A percentile compares a stretch with the other conserved stretches of the same genome.
These are phyloP conservation scores for Colletotrichum costaricense DNA, from an alignment of 2,329 filamentous ascomycete species.

Conservation along the genomic window DNA sequence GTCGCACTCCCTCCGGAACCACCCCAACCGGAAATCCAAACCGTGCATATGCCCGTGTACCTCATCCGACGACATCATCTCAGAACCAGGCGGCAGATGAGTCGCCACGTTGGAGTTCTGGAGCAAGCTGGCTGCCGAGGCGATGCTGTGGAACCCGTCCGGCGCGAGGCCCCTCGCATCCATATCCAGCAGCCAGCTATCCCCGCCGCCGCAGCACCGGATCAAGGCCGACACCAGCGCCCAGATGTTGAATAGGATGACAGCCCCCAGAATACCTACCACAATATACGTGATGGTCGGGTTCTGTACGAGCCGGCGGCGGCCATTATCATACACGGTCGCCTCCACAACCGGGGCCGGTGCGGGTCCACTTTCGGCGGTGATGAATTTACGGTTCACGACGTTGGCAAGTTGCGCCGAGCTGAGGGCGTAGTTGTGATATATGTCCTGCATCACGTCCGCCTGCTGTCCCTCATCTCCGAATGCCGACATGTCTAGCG, in stretches of 20 bases:
- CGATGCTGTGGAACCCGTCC: conserved; percentile 1
- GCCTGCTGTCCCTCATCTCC: neutral
- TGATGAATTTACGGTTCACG: neutral
- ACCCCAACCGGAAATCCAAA: conserved; percentile 6
- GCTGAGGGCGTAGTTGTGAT: neutral
- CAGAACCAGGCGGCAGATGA: neutral
- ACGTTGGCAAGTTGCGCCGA: conserved; percentile 10
- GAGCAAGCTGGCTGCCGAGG: neutral
- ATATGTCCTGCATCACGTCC: neutral
- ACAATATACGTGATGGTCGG: conserved; percentile 13
- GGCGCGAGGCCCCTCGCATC: conserved; percentile 13
- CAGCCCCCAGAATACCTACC: neutral
- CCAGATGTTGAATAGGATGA: neutral
- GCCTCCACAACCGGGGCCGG: neutral
- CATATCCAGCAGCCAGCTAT: conserved; percentile 6
- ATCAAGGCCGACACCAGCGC: neutral
- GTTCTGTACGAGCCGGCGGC: conserved; percentile 13
- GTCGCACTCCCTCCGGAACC: conserved; percentile 10
- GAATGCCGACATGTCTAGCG: neutral
- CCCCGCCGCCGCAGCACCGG: neutral
- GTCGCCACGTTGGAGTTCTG: neutral
- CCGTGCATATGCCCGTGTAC: neutral
- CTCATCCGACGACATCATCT: conserved; percentile 4
- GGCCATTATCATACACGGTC: neutral
- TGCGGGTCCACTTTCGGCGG: neutral